Evolutionary conservation across 257 asterid species (phyloP).

Genomic region (Agastache rugosa): DNA sequence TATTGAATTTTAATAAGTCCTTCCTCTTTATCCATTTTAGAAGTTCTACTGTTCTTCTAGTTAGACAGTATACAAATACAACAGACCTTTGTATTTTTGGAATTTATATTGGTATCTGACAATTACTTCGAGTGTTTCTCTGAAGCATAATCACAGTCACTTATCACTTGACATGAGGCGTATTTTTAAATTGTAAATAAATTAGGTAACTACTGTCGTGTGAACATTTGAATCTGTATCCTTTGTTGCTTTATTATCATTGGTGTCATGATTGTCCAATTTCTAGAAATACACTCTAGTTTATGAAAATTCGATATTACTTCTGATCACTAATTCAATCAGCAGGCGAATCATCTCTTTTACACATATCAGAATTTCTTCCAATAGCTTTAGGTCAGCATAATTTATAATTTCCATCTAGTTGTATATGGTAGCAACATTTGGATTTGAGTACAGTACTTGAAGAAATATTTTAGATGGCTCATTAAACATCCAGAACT

Average conservation of each 20-base stretch:
- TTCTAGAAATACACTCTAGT: background rate
- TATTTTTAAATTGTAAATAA: background rate
- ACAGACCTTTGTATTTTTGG: background rate
- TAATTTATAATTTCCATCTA: constrained; percentile 13
- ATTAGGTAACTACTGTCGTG: background rate
- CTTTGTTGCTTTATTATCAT: background rate
- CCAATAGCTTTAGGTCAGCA: background rate
- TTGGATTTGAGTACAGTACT: background rate
- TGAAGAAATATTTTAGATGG: background rate
- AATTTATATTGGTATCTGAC: background rate
- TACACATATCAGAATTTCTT: background rate
- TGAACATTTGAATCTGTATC: background rate
- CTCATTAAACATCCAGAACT: background rate
- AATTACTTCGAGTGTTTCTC: background rate
- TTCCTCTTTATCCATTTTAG: background rate
- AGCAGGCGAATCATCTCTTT: constrained; percentile 4
- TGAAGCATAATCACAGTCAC: background rate
- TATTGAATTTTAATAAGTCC: constrained; percentile 32
- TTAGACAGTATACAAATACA: constrained; percentile 2
- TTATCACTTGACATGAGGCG: background rate
- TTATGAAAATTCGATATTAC: background rate
- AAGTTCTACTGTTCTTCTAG: constrained; percentile 5
- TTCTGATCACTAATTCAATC: background rate
- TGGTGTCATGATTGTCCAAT: background rate
- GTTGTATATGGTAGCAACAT: constrained; percentile 21